Base-by-base conservation (phyloP, 2,329 filamentous ascomycete species). In the Fusarium continuum region DNA sequence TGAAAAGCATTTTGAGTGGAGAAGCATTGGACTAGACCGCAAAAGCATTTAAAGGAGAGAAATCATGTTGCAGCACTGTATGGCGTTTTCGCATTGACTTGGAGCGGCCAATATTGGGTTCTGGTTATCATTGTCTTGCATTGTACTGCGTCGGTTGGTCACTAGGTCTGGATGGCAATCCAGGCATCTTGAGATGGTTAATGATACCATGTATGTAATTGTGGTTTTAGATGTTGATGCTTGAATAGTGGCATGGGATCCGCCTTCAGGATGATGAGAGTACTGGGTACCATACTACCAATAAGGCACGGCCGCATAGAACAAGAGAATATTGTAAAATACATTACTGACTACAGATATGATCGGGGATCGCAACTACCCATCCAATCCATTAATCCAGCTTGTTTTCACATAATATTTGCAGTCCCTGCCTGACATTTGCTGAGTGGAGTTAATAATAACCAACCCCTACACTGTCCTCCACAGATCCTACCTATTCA, bases 1-100 rank as follows among this genome's bases (percentile, higher is more conserved):
- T 90, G 70, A 82, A 77, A 70, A 86, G 82, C 72, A 89, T 90
- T 66, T 68, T 90, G 70, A 85, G 81, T 67, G 87, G 85, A 34
- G 85, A 87, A 66, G 83, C 83, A 34, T 76, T 88, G 75, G 84
- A 87, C 68, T 85, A 72, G 64, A 50, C 41, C 39, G 32, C 29
- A 47, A 39, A 36, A 25, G 41, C 34, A 57, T 55, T 54, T 34
- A 23, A 48, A 26, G 51, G 48, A 41, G 41, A 29, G n/a, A 22
- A 9, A 22, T 61, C 51, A 55, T 53, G 36, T 31, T 49, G 64
- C 62, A 61, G 50, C 64, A 71, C 59, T 60, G 59, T 46, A 57
- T 36, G 66, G 69, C 57, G 69, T 69, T 69, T 56, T 38, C 22
- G 32, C 48, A 38, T 48, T 43, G 38, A 16, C 45, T 50, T 20